Base-by-base conservation (phyloP, 2,329 filamentous ascomycete genomes). In the Fusarium stilboides region DNA sequence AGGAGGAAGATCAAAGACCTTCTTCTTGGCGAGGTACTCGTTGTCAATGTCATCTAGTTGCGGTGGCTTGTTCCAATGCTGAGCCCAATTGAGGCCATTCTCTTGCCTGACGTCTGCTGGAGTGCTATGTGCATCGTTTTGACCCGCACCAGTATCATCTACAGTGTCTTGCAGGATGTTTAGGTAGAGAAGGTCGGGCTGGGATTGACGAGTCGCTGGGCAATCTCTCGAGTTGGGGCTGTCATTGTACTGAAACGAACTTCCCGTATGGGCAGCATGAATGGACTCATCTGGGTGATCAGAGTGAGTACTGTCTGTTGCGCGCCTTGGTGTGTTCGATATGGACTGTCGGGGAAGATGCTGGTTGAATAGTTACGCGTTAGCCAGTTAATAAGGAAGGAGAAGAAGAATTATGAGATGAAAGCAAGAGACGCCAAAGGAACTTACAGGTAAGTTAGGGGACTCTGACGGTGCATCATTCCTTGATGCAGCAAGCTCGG, bases 11-110 rank as follows among this genome's bases (percentile, higher is more conserved):
- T 70, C 55, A 7, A 70, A 72, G 0, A 72, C 69, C 6, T 56
- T 62, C 15, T 72, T 72, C 24, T 55, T 66, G 2, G 46, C 15
- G 24, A 72, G 67, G 24, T 62, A 72, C 20, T 70, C 69, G 5
- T 63, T 62, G 4, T 72, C 63, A 8, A 40, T n/a, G 0, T 55
- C 37, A 1, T 72, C 70, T 0, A 68, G 33, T 10, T 58, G 60
- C 1, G 45, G 39, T 2, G 46, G 54, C 0, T 47, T 52, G 2
- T 65, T 54, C 68, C 62, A 71, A 2, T 33, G 53, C 17, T 42
- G 65, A 26, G 51, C 45, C 6, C 34, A 56, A 12, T 51, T 50
- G 13, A 70, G 46, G 12, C 37, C 28, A 17, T 61, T 28, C 3
- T 57, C 45, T 3, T 31, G 20, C 9, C 37, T 44, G 2, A 17